These are phyloP conservation scores for Boletus holoroseus DNA, from an alignment of 1,284 basidiomycete species.

Conservation along the genomic window DNA sequence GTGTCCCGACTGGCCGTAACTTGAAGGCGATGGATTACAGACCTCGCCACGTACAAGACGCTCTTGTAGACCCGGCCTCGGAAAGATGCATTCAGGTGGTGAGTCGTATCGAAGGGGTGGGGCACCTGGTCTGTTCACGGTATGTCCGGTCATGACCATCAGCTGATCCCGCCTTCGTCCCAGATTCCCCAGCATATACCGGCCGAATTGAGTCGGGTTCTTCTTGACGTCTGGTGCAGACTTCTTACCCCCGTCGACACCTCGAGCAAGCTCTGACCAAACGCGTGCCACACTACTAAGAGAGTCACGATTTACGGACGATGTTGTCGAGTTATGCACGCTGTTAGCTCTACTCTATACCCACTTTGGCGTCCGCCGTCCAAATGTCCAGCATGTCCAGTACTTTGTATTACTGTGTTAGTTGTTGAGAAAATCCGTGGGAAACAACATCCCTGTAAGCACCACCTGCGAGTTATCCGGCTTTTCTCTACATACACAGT, in stretches of 20 bases:
- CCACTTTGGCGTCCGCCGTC: neutral
- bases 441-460: neutral
- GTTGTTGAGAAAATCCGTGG: neutral
- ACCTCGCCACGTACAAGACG: constrained; percentile 41
- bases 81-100: constrained; percentile 41
- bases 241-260: neutral
- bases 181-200: constrained; percentile 29
- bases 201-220: constrained; percentile 14
- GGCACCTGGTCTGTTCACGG: constrained; percentile 42
- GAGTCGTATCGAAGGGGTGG: constrained; percentile 37
- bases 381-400: neutral
- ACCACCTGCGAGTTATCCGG: too few relatives aligned
- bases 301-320: neutral
- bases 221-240: constrained; percentile 21
- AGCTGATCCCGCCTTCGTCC: neutral
- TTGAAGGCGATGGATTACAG: constrained; percentile 22
- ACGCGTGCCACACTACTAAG: neutral
- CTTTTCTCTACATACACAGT: neutral
- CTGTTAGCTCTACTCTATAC: neutral
- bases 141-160: neutral
- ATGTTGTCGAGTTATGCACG: neutral
- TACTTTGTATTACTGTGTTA: neutral
- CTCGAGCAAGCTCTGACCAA: constrained; percentile 18
- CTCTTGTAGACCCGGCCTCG: constrained; percentile 41
- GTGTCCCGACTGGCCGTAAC: neutral